phyloP scores from a whole-genome alignment of 192 early-diverging fungal genomes.

The Rhizophagus clarus region DNA sequence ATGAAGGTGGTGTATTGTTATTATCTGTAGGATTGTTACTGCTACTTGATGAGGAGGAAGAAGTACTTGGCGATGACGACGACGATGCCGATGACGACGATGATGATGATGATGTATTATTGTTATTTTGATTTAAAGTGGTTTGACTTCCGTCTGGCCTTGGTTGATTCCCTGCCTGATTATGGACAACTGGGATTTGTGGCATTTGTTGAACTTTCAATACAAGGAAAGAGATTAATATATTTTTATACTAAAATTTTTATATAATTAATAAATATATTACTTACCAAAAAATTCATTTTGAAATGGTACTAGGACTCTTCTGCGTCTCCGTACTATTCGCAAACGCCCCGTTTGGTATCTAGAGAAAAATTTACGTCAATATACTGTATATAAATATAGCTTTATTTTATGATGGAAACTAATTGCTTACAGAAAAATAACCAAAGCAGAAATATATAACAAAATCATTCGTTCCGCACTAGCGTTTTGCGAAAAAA shows the following conservation, averaged over 20 bases:
- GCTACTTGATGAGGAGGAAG: too few species aligned
- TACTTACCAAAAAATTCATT: conserved; percentile 11
- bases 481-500: conserved; percentile 65
- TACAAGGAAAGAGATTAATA: background rate
- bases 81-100: too few species aligned
- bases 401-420: background rate
- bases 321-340: conserved; percentile 41
- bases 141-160: background rate
- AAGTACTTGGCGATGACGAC: background rate
- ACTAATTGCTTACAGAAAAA: conserved; percentile 50
- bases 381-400: background rate
- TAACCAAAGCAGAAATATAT: conserved; percentile 54
- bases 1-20: background rate
- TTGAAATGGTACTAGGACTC: conserved; percentile 2
- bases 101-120: background rate
- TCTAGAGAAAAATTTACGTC: conserved; percentile 20
- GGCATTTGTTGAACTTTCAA: conserved; percentile 24
- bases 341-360: conserved; percentile 59
- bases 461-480: conserved; percentile 58
- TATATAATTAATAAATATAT: background rate
- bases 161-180: background rate
- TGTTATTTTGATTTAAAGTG: background rate
- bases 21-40: background rate
- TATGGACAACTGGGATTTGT: background rate
- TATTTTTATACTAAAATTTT: background rate